Base-by-base conservation (phyloP, 805 yeast genomes). In the Dipodascus geniculatus region DNA sequence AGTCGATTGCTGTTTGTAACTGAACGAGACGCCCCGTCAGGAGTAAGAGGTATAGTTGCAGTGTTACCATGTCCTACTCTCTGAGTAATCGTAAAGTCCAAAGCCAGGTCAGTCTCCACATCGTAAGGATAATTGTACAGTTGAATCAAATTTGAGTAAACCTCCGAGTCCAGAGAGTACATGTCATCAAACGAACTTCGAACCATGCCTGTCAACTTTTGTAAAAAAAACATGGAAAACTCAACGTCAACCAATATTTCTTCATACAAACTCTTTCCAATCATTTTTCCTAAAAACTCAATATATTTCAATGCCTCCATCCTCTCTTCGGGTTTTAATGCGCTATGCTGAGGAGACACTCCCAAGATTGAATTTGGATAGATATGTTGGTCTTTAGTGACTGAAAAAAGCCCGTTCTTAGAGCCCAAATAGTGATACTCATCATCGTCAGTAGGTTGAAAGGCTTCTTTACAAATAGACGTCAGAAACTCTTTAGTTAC, bases 221-320 rank as follows among this genome's bases (percentile, higher is more conserved):
- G 80, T 48, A 93, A 66, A 62, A 91, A 91, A 58, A 88, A 87
- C 1, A 91, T 86, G 0, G 97, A 89, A 74, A 91, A 90, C 17
- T 81, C 77, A 22, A 87, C 78, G 66, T 90, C 95, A 4, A 91
- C 79, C 57, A 91, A 71, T 2, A 89, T 83, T 52, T 81, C 81
- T 53, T 87, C 96, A 64, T 87, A 88, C 2, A 91, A 71, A 62
- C 97, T 90, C 64, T 89, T 91, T 1, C 97, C 99, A 48, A 91
- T 74, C 3, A 89, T 72, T 70, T 76, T 82, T 0, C 99, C 99
- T 59, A 90, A 66, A 61, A 90, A 90, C 61, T 75, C 74, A 42
- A 76, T 61, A 31, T 67, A 65, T 6, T 67, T 64, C 53, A 77
- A 58, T 11, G 55, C 55, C 11, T 28, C 63, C 20, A 42, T 51